A percentile compares a stretch with the other conserved stretches of the same genome.
Evolutionary conservation across 2,329 filamentous ascomycete genomes (phyloP).

Genomic region (Mycosphaerella arachidis): DNA sequence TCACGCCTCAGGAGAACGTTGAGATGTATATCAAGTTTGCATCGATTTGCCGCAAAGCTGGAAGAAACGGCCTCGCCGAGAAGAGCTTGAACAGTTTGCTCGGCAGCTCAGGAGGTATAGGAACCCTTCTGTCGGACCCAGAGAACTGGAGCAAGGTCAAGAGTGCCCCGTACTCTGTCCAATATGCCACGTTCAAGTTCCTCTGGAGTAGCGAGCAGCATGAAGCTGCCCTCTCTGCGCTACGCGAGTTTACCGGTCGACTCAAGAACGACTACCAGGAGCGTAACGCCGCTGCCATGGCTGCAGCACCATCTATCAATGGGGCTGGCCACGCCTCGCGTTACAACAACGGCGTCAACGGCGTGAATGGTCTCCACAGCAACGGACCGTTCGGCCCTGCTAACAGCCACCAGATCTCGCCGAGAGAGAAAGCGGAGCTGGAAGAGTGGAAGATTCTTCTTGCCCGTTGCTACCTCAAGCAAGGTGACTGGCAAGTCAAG

Average conservation of each 20-base stretch:
- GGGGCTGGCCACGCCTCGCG: conserved; percentile 25
- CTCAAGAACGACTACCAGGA: conserved; percentile 56
- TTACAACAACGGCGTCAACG: conserved; percentile 34
- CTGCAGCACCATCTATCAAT: conserved; percentile 40
- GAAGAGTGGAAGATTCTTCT: conserved; percentile 65
- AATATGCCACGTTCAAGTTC: conserved; percentile 96
- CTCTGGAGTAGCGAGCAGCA: conserved; percentile 82
- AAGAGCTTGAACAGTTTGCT: conserved; percentile 92
- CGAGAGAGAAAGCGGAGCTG: conserved; percentile 41
- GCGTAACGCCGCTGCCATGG: conserved; percentile 33
- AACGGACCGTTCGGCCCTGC: conserved; percentile 28
- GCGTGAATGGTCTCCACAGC: conserved; percentile 40
- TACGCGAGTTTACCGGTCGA: conserved; percentile 58
- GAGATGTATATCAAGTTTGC: conserved; percentile 99
- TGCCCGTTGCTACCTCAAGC: conserved; percentile 91
- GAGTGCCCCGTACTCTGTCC: conserved; percentile 68
- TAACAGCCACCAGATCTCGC: conserved; percentile 32
- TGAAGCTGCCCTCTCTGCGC: conserved; percentile 55
- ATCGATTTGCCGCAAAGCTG: conserved; percentile 94
- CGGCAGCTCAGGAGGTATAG: conserved; percentile 56
- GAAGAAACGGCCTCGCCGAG: conserved; percentile 88
- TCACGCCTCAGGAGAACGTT: conserved; percentile 86
- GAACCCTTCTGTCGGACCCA: conserved; percentile 22
- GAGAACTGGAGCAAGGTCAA: conserved; percentile 28
- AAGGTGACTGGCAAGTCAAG: conserved; percentile 91